These are phyloP conservation scores for Trichoderma orchidacearum DNA, from an alignment of 495 filamentous ascomycete species.

Conservation along the genomic window DNA sequence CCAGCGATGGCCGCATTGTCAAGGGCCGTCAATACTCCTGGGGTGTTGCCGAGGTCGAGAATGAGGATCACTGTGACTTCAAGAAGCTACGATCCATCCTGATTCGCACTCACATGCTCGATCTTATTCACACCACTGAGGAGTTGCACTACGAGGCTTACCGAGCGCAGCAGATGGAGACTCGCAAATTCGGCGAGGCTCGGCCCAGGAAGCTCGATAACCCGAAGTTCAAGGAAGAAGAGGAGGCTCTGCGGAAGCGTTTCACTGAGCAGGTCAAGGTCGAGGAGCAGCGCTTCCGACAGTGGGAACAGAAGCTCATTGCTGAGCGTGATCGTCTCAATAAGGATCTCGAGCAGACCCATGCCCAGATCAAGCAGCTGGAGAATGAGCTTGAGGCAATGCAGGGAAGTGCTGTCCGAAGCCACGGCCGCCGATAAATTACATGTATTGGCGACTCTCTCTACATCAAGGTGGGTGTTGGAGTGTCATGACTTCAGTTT, in stretches of 20 bases:
- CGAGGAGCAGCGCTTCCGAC: conserved; percentile 94
- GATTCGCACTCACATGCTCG: conserved; percentile 99
- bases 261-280: conserved; percentile 99
- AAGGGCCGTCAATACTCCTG: conserved; percentile 98
- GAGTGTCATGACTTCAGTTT: conserved; percentile 3
- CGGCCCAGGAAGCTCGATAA: conserved; percentile 96
- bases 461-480: conserved; percentile 75
- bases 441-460: neutral
- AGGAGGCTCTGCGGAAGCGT: conserved; percentile 91
- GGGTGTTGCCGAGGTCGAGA: conserved; percentile 98
- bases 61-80: conserved; percentile 99
- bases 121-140: conserved; percentile 98
- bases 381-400: conserved; percentile 85
- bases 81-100: conserved; percentile 98
- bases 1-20: conserved; percentile 82
- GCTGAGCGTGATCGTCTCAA: conserved; percentile 94
- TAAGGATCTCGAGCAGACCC: conserved; percentile 95
- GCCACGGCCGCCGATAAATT: conserved; percentile 83
- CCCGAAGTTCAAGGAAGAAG: conserved; percentile 99
- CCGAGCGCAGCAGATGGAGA: conserved; percentile 99
- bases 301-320: conserved; percentile 99
- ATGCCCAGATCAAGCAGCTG: conserved; percentile 93
- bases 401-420: conserved; percentile 85
- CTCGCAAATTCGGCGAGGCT: conserved; percentile 96
- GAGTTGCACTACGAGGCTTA: conserved; percentile 98